Base-by-base conservation (phyloP, 306 rosid species). In the Pterocarpus santalinus region DNA sequence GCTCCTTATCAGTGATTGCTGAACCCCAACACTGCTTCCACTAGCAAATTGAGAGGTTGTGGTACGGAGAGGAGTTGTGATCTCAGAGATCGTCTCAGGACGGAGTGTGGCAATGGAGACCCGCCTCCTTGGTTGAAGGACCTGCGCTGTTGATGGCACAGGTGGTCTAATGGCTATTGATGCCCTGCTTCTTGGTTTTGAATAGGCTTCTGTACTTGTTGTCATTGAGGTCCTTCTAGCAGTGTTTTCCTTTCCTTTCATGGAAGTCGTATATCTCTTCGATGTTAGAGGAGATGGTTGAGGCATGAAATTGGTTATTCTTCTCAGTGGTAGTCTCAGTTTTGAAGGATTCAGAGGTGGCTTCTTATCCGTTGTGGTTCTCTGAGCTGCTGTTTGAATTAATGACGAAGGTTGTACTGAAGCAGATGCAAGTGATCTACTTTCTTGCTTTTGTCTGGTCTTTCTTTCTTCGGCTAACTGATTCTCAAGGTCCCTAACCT, bases 401-500 rank as follows among this genome's bases (percentile, higher is more conserved):
- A n/a, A 35, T 8, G 90, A 75, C 55, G 91, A 84, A 38, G 91
- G 73, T 65, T 87, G 97, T 81, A 75, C 73, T 51, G 97, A 83
- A 75, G 82, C 88, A 65, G 91, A 65, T 9, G 97, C 88, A 13
- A 89, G 63, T 14, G 97, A 80, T 90, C 93, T 93, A 43, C 79
- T 90, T 82, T 90, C 98, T 83, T 90, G 98, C 82, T 94, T 94
- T 28, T 86, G 78, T 78, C 99, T 86, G 58, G 86, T 86, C 81
- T 92, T 96, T 84, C 98, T 89, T 80, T 96, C 99, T 52, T 92
- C 99, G 4, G 89, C 89, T 69, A 96, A 8, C 75, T 96, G 97
- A 84, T 87, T 88, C 94, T 96, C 99, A 47, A 96, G 97, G 87
- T 94, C 97, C 75, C 98, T 90, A 30, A 90, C 90, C 99, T 96